Conservation (phyloP, 2,329 filamentous ascomycete genomes). For the Aspergillus ustus region DNA sequence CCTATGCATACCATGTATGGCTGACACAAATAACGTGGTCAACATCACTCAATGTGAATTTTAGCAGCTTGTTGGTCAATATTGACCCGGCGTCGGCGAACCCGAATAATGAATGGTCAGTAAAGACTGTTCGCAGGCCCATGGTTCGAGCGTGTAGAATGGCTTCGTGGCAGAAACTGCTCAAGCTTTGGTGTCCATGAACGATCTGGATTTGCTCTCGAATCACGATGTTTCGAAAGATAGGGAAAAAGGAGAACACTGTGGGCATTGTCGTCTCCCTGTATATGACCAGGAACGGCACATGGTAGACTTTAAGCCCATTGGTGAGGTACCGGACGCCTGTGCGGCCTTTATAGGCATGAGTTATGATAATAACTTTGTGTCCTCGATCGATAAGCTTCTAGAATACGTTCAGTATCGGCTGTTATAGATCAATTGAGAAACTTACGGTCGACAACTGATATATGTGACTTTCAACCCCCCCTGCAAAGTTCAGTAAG, state of each 20-base stretch:
- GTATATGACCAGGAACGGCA: conserved; percentile 95
- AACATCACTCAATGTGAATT: conserved; percentile 94
- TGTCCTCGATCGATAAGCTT: conserved; percentile 97
- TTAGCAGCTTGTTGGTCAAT: conserved; percentile 93
- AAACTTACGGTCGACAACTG: conserved; percentile 75
- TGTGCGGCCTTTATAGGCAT: conserved; percentile 88
- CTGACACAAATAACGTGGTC: conserved; percentile 98
- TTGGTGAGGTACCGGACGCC: conserved; percentile 96
- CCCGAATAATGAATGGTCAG: conserved; percentile 95
- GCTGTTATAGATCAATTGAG: background rate
- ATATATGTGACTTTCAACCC: conserved; percentile 98
- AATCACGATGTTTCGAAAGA: conserved; percentile 95
- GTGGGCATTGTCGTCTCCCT: conserved; percentile 92
- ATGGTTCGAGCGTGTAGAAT: conserved; percentile 95
- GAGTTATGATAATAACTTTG: conserved; percentile 97
- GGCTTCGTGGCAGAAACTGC: conserved; percentile 90
- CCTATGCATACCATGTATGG: conserved; percentile 77
- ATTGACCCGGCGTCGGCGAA: conserved; percentile 97
- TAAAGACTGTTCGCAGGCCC: conserved; percentile 94
- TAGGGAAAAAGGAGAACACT: conserved; percentile 96
- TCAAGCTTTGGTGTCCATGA: conserved; percentile 93
- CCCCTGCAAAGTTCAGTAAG: conserved; percentile 56
- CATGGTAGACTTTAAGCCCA: conserved; percentile 96
- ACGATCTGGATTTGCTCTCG: conserved; percentile 96
- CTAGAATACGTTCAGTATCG: conserved; percentile 39